Base-by-base conservation (phyloP, 805 yeast species). In the Metschnikowia gelsemii region DNA sequence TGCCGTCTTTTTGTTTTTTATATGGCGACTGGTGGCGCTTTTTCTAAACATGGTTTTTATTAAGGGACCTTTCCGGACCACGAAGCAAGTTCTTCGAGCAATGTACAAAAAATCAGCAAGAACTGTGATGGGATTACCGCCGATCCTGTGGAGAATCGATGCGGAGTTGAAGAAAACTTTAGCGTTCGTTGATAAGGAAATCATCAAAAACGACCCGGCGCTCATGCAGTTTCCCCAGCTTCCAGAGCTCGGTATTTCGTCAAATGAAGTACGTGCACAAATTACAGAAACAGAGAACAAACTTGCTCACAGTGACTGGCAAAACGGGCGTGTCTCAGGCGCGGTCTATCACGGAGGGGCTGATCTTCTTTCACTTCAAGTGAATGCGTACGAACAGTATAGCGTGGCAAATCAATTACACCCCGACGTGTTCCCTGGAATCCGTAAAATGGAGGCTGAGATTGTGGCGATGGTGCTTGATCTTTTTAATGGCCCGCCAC, bases 361-460 rank as follows among this genome's bases (percentile, higher is more conserved):
- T n/a, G 87, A 85, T 23, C 64, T 91, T 40, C 71, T 85, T 27
- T 67, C 74, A 27, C 68, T 93, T 26, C 98, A 93, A 63, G 67
- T 93, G 7, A 63, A 75, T 41, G 93, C 96, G 0, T 90, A 79
- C 61, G 76, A 79, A 39, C 75, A 76, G 56, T 90, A 78, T 61
- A 79, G 93, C 5, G 89, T 90, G 18, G 88, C 97, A 2, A 91
- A 93, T 64, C 99, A 93, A 64, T 70, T 91, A 38, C 99, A 91
- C 61, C 99, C 99, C 0, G 98, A 91, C 63, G 93, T 89, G 3
- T 91, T 91, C 58, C 99, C 98, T 0, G 98, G 95, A 5, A 86
- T 91, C 6, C 79, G 99, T 31, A 89, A 91, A 62, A 90, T 91
- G 96, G 99, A 91, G 59, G 71, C 96, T 5, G 98, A 93, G 57